Evolutionary conservation across 225 moss, liverwort and hornwort species (phyloP).

Genomic region (Neckera pumila): DNA sequence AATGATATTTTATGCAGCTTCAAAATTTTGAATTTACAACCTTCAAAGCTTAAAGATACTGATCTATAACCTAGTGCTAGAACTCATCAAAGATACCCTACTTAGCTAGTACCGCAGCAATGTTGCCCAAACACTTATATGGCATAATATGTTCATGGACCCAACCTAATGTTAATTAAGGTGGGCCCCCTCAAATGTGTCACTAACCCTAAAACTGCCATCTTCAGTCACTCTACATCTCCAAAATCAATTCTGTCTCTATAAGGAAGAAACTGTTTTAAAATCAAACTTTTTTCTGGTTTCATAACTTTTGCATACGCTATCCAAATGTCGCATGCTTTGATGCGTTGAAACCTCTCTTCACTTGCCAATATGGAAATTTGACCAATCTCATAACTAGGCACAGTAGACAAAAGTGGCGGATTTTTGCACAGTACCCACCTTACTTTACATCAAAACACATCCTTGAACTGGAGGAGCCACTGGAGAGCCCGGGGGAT

Average conservation of each 20-base stretch:
- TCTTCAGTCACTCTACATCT: neutral
- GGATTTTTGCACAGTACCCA: neutral
- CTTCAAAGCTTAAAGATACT: neutral
- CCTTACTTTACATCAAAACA: neutral
- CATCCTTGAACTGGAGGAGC: neutral
- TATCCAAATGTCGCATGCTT: neutral
- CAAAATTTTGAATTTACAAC: neutral
- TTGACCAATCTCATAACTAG: neutral
- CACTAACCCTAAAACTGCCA: neutral
- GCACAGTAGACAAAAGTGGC: neutral
- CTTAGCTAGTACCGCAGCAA: neutral
- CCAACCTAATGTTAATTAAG: neutral
- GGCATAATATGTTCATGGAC: neutral
- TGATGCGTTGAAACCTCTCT: neutral
- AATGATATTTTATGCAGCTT: neutral
- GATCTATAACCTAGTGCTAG: neutral
- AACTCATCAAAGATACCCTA: neutral
- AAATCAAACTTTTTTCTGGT: neutral
- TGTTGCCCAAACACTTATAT: neutral
- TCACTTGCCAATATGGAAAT: neutral
- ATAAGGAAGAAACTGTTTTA: neutral
- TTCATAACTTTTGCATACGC: neutral
- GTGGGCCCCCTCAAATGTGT: neutral
- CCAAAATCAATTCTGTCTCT: no score
- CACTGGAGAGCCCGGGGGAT: neutral